Evolutionary conservation across 2,329 filamentous ascomycete genomes (phyloP), one percentile per base, ranked within the genome.

Genomic region (Aspergillus novofumigatus): DNA sequence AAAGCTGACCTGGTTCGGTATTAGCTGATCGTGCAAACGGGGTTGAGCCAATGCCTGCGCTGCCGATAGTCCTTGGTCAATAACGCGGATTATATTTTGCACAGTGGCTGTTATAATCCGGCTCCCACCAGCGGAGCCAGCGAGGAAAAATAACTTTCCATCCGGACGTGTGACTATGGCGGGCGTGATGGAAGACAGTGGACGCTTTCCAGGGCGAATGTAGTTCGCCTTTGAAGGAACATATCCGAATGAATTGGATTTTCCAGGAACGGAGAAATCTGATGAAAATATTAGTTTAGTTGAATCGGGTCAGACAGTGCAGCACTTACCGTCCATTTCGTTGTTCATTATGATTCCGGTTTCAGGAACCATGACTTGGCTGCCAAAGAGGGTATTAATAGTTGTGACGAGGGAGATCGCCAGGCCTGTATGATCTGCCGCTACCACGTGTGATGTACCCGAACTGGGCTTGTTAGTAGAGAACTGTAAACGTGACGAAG

Each of bases 311-410:
- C 10, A 25, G 5, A 23, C 17, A 9, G 14, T 2, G n/a, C 11
- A 6, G 74, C 76, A 76, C 77, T 60, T 80, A 78, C 72, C 80
- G 73, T 84, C 79, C 81, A 84, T 84, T 62, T 83, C 79, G 60
- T 83, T 79, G 63, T 84, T 84, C 78, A 95, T 84, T 55, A 95
- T 90, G 57, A 96, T 82, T 20, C 92, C 92, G 0, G 91, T 92
- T 64, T 88, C 83, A 0, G 91, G 90, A 0, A 93, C 88, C 75
- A 96, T 85, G 61, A 96, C 73, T 21, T 86, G 81, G 28, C 86
- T 88, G 49, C 93, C 93, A 66, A 96, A 97, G 3, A 94, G 80
- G 4, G 94, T 80, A 73, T 97, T 97, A 56, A 97, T 80, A 0
- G 93, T 97, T 0, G 91, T 94, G 0, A 92, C 97, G 11, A 92